These are phyloP conservation scores for Cercophora newfieldiana DNA, from an alignment of 495 filamentous ascomycete genomes.

Conservation along the genomic window DNA sequence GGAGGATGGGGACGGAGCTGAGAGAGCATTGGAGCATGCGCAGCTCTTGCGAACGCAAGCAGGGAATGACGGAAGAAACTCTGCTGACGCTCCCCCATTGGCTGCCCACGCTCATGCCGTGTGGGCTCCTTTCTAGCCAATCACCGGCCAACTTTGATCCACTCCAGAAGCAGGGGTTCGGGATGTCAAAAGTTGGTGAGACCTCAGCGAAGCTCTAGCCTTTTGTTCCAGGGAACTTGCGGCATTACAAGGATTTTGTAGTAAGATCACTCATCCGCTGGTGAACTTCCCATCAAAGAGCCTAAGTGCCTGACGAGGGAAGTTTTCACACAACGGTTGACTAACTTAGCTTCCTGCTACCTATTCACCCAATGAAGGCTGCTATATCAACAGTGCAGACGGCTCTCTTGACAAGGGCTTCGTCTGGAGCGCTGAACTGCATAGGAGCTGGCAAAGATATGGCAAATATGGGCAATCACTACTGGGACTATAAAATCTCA, in stretches of 20 bases:
- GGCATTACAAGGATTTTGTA: too few relatives aligned
- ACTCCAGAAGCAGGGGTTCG: background rate
- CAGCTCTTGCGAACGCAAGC: background rate
- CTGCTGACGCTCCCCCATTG: slow-evolving; percentile 16
- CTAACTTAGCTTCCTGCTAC: too few relatives aligned
- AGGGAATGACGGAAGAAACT: slow-evolving; percentile 13
- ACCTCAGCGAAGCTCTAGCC: background rate
- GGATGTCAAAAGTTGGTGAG: background rate
- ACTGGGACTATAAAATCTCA: too few relatives aligned
- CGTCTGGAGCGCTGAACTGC: too few relatives aligned
- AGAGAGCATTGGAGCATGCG: background rate
- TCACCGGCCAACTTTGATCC: background rate
- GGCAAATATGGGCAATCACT: too few relatives aligned
- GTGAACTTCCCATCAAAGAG: background rate
- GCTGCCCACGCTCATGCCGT: slow-evolving; percentile 10
- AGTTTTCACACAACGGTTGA: too few relatives aligned
- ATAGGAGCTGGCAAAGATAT: too few relatives aligned
- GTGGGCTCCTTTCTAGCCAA: slow-evolving; percentile 5
- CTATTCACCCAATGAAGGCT: too few relatives aligned
- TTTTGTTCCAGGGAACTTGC: too few relatives aligned
- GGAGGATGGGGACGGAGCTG: background rate
- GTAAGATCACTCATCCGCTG: background rate
- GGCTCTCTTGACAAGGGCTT: too few relatives aligned
- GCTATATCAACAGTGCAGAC: too few relatives aligned
- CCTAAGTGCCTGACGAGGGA: too few relatives aligned